A percentile compares a stretch with the other conserved stretches of the same genome.
These are phyloP conservation scores for Pilaira anomala DNA, from an alignment of 192 early-diverging fungal genomes.

Conservation along the genomic window DNA sequence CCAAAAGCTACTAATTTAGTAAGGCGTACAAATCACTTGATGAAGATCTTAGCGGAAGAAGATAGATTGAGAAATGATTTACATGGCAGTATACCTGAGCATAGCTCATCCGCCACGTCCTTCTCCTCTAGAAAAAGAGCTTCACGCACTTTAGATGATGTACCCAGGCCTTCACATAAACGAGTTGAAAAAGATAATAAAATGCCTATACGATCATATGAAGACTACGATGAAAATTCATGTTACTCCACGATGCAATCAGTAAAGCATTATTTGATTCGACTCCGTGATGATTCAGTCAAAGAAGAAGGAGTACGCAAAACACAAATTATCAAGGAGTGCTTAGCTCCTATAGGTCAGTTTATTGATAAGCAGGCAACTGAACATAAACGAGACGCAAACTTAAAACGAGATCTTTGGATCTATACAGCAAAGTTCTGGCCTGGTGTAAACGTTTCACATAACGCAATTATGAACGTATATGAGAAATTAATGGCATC, in stretches of 20 bases:
- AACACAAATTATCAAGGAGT: constrained; percentile 49
- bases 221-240: not conserved
- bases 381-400: constrained; percentile 21
- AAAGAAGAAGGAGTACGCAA: constrained; percentile 36
- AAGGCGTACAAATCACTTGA: constrained; percentile 85
- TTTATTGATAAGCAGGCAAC: constrained; percentile 46
- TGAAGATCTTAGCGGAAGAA: constrained; percentile 78
- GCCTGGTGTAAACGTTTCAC: constrained; percentile 54
- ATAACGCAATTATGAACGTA: constrained; percentile 49
- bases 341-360: constrained; percentile 51
- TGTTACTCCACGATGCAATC: constrained; percentile 55
- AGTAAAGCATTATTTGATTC: constrained; percentile 56
- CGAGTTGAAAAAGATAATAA: not conserved
- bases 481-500: constrained; percentile 46
- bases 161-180: not conserved
- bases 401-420: constrained; percentile 60
- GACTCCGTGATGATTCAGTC: constrained; percentile 44
- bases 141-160: not conserved
- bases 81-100: no score
- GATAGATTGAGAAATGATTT: constrained; percentile 33
- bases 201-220: not conserved
- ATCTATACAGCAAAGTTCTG: constrained; percentile 67
- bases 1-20: constrained; percentile 86
- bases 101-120: no score
- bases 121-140: not conserved